These are phyloP conservation scores for Phascolomyces articulosus DNA, from an alignment of 371 early-diverging fungal species.

Conservation along the genomic window DNA sequence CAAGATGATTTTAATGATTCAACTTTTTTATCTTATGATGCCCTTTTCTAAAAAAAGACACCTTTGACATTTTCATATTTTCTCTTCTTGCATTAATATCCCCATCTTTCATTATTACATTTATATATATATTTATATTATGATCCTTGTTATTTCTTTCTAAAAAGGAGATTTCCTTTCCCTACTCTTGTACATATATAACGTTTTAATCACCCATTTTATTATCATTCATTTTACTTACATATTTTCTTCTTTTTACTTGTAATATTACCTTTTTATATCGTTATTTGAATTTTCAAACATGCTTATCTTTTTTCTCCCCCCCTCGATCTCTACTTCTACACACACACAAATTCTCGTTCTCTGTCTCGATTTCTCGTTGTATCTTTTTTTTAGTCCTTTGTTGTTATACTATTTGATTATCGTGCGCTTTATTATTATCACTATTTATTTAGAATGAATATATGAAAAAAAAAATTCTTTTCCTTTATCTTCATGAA, in stretches of 20 bases:
- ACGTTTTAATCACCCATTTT: neutral
- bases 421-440: neutral
- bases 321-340: neutral
- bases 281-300: neutral
- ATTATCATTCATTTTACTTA: neutral
- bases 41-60: slow-evolving; percentile 1
- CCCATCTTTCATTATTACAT: neutral
- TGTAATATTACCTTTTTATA: no score
- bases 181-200: slow-evolving; percentile 1
- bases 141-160: no score
- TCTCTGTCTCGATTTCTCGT: no score
- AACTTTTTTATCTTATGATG: slow-evolving; percentile 3
- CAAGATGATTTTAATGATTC: slow-evolving; percentile 9
- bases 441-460: neutral
- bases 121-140: no score
- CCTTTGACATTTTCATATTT: neutral
- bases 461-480: neutral
- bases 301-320: neutral
- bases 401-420: no score
- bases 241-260: neutral
- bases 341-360: no score
- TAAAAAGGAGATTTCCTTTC: no score
- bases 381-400: no score
- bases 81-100: no score
- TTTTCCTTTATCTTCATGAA: neutral